These are phyloP conservation scores for Trifolium repens DNA, from an alignment of 306 rosid species.

Conservation along the genomic window DNA sequence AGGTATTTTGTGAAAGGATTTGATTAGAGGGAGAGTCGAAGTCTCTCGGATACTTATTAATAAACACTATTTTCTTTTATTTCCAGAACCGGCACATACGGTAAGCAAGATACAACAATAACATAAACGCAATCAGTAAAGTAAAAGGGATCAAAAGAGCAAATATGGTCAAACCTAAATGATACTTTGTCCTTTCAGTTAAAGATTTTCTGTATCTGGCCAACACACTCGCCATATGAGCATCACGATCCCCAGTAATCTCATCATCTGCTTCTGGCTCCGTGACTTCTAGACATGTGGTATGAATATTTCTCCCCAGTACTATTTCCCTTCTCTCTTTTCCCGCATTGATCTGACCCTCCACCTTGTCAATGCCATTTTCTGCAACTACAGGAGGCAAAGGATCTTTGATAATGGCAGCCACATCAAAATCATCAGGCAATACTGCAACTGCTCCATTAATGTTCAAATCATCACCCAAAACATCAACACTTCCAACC, in stretches of 20 bases:
- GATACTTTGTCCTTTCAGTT: slow-evolving; percentile 80
- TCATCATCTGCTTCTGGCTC: slow-evolving; percentile 90
- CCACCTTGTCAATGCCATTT: slow-evolving; percentile 22
- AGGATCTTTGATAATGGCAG: slow-evolving; percentile 39
- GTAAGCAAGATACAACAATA: not conserved
- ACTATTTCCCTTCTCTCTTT: slow-evolving; percentile 62
- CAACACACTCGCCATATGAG: slow-evolving; percentile 82
- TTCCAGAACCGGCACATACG: not conserved
- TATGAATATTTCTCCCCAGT: slow-evolving; percentile 80
- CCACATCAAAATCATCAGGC: slow-evolving; percentile 50
- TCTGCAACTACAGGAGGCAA: slow-evolving; percentile 43
- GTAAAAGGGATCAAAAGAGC: slow-evolving; percentile 8
- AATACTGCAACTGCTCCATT: slow-evolving; percentile 43
- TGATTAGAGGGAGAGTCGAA: not conserved
- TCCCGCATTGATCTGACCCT: not conserved
- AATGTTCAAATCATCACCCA: slow-evolving; percentile 27
- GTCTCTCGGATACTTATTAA: not conserved
- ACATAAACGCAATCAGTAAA: slow-evolving; percentile 21
- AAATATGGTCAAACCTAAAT: slow-evolving; percentile 60
- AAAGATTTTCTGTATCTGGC: slow-evolving; percentile 74
- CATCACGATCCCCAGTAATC: slow-evolving; percentile 82
- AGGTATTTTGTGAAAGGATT: not conserved
- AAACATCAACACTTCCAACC: slow-evolving; percentile 39
- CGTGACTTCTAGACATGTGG: slow-evolving; percentile 68
- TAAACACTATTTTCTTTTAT: not conserved